Conservation (phyloP, 306 rosid genomes). For the peach (Prunus persica) region Prunus_persica_NCBIv2 NC_034009.1:30419501-30420000, state of each 20-base stretch:
- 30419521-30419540: conserved; percentile 50
- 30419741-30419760: background rate
- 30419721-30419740: background rate
- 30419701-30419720: background rate
- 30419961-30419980: background rate
- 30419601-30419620: conserved; percentile 37
- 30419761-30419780: background rate
- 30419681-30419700: background rate
- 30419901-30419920: too few species aligned
- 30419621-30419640: conserved; percentile 48
- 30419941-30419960: background rate
- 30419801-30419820: background rate
- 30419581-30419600: conserved; percentile 30
- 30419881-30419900: too few species aligned
- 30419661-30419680: background rate
- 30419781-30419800: background rate
- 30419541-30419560: conserved; percentile 34
- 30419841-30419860: too few species aligned
- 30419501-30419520: conserved; percentile 46
- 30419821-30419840: too few species aligned
- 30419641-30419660: conserved; percentile 58
- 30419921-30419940: too few species aligned
- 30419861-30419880: too few species aligned
- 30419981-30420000: background rate
- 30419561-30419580: conserved; percentile 31